phyloP scores from a whole-genome alignment of 306 rosid species.

The Trichosanthes cucumerina region DNA sequence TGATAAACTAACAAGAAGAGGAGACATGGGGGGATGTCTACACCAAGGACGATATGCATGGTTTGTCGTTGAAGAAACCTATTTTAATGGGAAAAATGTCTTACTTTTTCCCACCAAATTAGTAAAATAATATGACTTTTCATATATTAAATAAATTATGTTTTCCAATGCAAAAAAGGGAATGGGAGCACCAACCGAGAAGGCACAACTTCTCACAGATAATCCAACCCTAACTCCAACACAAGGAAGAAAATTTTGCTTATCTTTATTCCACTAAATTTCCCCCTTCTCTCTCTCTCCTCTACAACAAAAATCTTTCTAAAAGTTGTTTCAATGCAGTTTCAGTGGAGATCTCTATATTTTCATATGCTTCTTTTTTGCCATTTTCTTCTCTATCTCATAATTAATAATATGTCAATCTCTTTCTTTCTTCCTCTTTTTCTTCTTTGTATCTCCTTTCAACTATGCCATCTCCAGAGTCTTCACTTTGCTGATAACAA shows the following conservation, averaged over 20 bases:
- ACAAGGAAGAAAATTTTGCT: not conserved
- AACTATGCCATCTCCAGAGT: not conserved
- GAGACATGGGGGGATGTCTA: constrained; percentile 5
- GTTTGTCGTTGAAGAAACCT: constrained; percentile 1
- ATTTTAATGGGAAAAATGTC: constrained; percentile 4
- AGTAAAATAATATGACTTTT: not conserved
- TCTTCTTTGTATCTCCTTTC: not conserved
- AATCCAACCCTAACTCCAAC: constrained; percentile 1
- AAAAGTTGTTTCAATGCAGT: not conserved
- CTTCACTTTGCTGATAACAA: not conserved
- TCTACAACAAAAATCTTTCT: not conserved
- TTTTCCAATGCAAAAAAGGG: not conserved
- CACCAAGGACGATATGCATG: constrained; percentile 6
- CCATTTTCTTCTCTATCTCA: not conserved
- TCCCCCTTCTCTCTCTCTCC: not conserved
- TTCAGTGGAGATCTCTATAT: not conserved
- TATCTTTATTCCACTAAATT: not conserved
- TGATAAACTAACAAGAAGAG: not conserved
- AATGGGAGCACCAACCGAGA: not conserved
- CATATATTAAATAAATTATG: not conserved
- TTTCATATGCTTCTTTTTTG: not conserved
- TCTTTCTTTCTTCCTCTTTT: not conserved
- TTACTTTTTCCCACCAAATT: constrained; percentile 9
- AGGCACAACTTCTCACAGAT: not conserved
- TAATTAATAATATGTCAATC: not conserved